Percentiles rank a stretch among this genome's conserved stretches.
Conservation (phyloP, 2,329 filamentous ascomycete genomes). For the Trichoderma citrinoviride region DNA sequence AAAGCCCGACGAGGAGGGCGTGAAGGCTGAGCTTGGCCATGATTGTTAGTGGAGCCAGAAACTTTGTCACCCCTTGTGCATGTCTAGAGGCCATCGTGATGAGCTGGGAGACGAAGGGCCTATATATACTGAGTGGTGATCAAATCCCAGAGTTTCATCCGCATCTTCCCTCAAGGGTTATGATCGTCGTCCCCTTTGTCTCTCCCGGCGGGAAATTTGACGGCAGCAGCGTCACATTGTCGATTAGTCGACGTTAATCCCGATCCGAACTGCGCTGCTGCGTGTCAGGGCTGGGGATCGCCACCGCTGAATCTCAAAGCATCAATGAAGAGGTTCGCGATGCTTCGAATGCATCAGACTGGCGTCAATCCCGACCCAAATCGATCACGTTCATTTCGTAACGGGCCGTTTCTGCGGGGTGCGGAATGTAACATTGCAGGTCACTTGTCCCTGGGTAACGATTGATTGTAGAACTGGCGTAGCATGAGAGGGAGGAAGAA, state of each 20-base stretch:
- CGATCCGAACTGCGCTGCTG: neutral
- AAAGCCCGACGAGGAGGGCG: neutral
- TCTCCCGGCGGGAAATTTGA: conserved; percentile 11
- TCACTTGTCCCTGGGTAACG: neutral
- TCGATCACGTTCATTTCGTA: neutral
- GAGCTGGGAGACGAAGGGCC: neutral
- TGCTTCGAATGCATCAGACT: neutral
- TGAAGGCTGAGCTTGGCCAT: conserved; percentile 17
- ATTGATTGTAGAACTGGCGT: neutral
- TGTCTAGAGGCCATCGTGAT: neutral
- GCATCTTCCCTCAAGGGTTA: neutral
- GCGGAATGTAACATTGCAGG: neutral
- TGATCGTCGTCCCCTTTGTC: neutral
- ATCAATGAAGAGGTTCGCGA: neutral
- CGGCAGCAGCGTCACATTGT: neutral
- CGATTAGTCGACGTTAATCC: neutral
- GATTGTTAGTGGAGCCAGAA: neutral
- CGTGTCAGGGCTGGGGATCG: neutral
- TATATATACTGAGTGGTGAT: neutral
- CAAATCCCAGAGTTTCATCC: neutral
- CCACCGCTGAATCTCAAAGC: neutral
- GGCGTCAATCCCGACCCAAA: neutral
- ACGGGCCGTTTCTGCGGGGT: neutral
- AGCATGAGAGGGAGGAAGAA: neutral
- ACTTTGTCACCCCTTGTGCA: neutral